These are phyloP conservation scores for Mediolabrus comicus DNA, from an alignment of 108 stramenopile genomes.

Conservation along the genomic window DNA sequence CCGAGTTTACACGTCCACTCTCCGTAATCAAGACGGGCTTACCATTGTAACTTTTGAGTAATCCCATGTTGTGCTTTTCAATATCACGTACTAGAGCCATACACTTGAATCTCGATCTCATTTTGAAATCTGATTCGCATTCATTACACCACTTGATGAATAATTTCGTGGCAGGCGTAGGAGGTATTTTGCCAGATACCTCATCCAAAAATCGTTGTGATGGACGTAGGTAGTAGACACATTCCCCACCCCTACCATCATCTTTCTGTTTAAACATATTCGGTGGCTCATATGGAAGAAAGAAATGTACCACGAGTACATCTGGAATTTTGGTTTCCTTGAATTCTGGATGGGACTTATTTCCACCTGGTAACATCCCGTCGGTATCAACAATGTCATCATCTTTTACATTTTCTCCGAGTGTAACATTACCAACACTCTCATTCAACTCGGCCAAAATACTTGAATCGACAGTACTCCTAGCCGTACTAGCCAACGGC, in stretches of 20 bases:
- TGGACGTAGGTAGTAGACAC: conserved; percentile 48
- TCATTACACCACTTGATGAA: conserved; percentile 52
- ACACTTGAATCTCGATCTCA: conserved; percentile 58
- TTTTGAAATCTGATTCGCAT: conserved; percentile 36
- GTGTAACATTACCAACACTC: not conserved
- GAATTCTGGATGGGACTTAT: conserved; percentile 26
- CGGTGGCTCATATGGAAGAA: conserved; percentile 52
- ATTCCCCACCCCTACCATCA: conserved; percentile 51
- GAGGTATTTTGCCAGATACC: conserved; percentile 31
- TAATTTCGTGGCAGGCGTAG: conserved; percentile 52
- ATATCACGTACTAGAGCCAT: conserved; percentile 53
- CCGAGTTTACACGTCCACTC: conserved; percentile 40
- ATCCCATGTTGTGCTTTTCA: conserved; percentile 47
- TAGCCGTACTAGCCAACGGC: not conserved
- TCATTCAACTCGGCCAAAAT: not conserved
- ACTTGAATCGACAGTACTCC: not conserved
- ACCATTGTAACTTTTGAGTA: conserved; percentile 60
- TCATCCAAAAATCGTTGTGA: conserved; percentile 48
- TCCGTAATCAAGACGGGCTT: conserved; percentile 73
- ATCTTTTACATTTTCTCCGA: too few species aligned
- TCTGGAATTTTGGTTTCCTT: conserved; percentile 38
- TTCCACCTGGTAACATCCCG: not conserved
- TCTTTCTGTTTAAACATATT: conserved; percentile 48
- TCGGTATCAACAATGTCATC: not conserved
- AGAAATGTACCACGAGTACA: conserved; percentile 51